Percentiles rank a stretch among this genome's conserved stretches.
phyloP scores from a whole-genome alignment of 1,284 basidiomycete species.

The Trametes versicolor region DNA sequence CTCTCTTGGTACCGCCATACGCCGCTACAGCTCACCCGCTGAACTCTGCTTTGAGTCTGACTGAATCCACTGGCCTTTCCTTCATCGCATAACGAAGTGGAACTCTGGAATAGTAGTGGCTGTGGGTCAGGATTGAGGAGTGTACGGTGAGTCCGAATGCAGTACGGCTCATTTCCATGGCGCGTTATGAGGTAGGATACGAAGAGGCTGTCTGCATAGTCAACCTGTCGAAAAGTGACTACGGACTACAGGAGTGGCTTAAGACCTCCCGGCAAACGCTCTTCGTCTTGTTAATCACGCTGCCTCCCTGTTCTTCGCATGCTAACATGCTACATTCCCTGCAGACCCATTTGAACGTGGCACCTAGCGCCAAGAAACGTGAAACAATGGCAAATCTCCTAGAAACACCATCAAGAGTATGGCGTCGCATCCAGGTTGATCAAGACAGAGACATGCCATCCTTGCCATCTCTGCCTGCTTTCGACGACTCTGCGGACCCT shows the following conservation, averaged over 20 bases:
- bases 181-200: too few species aligned
- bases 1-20: too few species aligned
- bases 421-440: slow-evolving; percentile 77
- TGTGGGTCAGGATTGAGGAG: not conserved
- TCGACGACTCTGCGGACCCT: slow-evolving; percentile 64
- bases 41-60: not conserved
- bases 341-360: not conserved
- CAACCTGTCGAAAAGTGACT: too few species aligned
- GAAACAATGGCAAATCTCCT: slow-evolving; percentile 50
- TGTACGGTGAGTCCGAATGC: not conserved
- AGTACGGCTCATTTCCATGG: too few species aligned
- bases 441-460: slow-evolving; percentile 81
- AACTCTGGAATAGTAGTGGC: not conserved
- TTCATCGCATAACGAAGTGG: too few species aligned
- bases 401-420: slow-evolving; percentile 83
- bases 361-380: not conserved
- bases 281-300: not conserved
- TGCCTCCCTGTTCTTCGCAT: not conserved
- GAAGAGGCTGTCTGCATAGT: too few species aligned
- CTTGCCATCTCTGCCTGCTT: slow-evolving; percentile 73
- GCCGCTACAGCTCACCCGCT: too few species aligned
- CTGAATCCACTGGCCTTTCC: too few species aligned
- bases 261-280: not conserved
- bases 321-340: not conserved
- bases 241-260: too few species aligned